Percentiles rank a stretch among this genome's conserved stretches.
Conservation (phyloP, 2,329 filamentous ascomycete genomes). For the Diaporthe sp. region DNA sequence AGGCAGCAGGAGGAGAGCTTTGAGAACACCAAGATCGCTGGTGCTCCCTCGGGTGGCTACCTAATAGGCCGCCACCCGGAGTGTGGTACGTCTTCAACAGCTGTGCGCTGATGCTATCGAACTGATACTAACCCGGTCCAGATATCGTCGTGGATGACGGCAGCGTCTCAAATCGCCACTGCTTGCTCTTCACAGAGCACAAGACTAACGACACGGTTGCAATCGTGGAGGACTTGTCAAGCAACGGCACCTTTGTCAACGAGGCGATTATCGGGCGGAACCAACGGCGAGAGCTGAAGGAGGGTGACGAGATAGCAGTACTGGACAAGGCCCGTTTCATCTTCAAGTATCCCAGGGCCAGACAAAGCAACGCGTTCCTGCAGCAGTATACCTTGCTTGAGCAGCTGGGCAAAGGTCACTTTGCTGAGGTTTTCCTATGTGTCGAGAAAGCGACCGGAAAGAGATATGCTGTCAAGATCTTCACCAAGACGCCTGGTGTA, state of each 20-base stretch:
- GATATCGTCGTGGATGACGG: slow-evolving; percentile 81
- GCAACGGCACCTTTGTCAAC: slow-evolving; percentile 96
- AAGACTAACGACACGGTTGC: slow-evolving; percentile 64
- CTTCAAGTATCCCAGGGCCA: slow-evolving; percentile 86
- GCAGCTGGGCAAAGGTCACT: slow-evolving; percentile 93
- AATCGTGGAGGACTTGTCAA: slow-evolving; percentile 91
- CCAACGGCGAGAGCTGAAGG: slow-evolving; percentile 86
- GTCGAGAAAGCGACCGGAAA: slow-evolving; percentile 86
- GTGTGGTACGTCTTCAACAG: slow-evolving; percentile 73
- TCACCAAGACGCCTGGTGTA: slow-evolving; percentile 84
- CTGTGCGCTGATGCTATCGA: slow-evolving; percentile 7
- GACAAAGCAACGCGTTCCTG: slow-evolving; percentile 80
- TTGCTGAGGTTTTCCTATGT: slow-evolving; percentile 92
- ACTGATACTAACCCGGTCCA: slow-evolving; percentile 41
- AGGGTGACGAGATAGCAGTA: slow-evolving; percentile 91
- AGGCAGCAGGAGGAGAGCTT: slow-evolving; percentile 68
- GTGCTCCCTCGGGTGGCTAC: slow-evolving; percentile 81
- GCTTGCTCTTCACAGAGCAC: slow-evolving; percentile 53
- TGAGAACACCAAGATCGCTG: slow-evolving; percentile 70
- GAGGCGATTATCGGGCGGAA: slow-evolving; percentile 92
- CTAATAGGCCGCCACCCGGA: slow-evolving; percentile 93
- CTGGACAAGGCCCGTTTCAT: slow-evolving; percentile 87
- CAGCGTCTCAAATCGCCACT: slow-evolving; percentile 89
- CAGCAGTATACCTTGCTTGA: slow-evolving; percentile 88
- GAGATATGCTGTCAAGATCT: slow-evolving; percentile 93